Percentiles rank a stretch among this genome's conserved stretches.
Evolutionary conservation across 441 rosid genomes (phyloP).

Genomic region (Jatropha podagrica): DNA sequence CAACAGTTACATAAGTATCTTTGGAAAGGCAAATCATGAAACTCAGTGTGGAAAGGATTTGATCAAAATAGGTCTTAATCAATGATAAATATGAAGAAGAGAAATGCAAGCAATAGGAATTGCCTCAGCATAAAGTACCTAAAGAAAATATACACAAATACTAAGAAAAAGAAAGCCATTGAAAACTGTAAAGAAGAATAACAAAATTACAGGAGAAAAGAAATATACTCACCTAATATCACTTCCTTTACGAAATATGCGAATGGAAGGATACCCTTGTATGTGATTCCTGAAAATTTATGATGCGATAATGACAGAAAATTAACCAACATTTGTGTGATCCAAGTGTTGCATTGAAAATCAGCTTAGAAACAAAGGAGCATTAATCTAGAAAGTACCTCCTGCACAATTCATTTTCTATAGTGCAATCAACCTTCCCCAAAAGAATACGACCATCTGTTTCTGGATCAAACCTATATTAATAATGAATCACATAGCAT

Average conservation of each 20-base stretch:
- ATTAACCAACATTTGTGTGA: background rate
- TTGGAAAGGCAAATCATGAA: background rate
- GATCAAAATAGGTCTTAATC: background rate
- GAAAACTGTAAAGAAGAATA: constrained; percentile 10
- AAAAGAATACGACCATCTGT: constrained; percentile 89
- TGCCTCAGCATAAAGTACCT: background rate
- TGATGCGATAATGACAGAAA: constrained; percentile 5
- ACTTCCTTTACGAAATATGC: constrained; percentile 95
- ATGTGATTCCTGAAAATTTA: constrained; percentile 74
- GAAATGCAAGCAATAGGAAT: background rate
- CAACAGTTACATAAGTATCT: background rate
- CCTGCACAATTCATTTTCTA: constrained; percentile 63
- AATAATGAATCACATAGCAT: constrained; percentile 23
- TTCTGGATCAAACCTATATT: constrained; percentile 90
- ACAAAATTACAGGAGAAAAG: background rate
- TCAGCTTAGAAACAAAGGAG: constrained; percentile 15
- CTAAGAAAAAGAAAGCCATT: background rate
- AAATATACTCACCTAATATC: constrained; percentile 63
- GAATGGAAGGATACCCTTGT: constrained; percentile 97
- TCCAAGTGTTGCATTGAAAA: constrained; percentile 7
- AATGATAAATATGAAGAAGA: background rate
- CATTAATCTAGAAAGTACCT: constrained; percentile 49
- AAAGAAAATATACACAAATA: background rate
- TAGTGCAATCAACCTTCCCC: constrained; percentile 92
- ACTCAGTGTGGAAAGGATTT: background rate